A percentile compares a stretch with the other conserved stretches of the same genome.
These are phyloP conservation scores for Didymella lethalis DNA, from an alignment of 2,329 filamentous ascomycete species.

Conservation along the genomic window DNA sequence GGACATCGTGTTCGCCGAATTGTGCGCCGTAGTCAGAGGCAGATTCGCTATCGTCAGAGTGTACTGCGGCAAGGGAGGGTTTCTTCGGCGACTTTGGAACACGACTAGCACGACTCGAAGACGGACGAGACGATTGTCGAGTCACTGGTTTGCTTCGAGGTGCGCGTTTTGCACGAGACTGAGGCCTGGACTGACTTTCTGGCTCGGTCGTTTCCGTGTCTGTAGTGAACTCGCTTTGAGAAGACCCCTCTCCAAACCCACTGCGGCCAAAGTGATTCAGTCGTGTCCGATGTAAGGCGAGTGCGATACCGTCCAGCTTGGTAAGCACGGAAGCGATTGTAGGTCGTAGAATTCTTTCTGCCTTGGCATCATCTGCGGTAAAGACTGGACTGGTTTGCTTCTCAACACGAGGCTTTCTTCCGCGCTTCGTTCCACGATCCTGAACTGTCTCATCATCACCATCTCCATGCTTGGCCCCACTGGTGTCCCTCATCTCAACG, in stretches of 20 bases:
- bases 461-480: not conserved
- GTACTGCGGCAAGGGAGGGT: conserved; percentile 24
- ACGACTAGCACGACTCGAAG: conserved; percentile 6
- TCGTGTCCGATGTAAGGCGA: conserved; percentile 73
- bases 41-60: conserved; percentile 51
- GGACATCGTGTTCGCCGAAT: conserved; percentile 16
- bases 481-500: conserved; percentile 20
- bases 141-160: conserved; percentile 20
- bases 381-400: conserved; percentile 58
- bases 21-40: conserved; percentile 49
- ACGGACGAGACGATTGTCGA: conserved; percentile 24
- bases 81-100: conserved; percentile 9
- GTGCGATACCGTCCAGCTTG: conserved; percentile 73
- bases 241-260: conserved; percentile 38
- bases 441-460: conserved; percentile 3
- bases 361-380: conserved; percentile 74
- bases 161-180: conserved; percentile 23
- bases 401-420: conserved; percentile 21
- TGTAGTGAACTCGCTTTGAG: conserved; percentile 40
- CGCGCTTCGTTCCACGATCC: conserved; percentile 16
- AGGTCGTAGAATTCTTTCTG: conserved; percentile 70
- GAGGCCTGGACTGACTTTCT: conserved; percentile 26
- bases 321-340: conserved; percentile 73
- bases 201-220: conserved; percentile 35
- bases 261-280: conserved; percentile 56